Evolutionary conservation across 192 early-diverging fungal species (phyloP), one percentile per base, ranked within the genome.

Genomic region (Linnemannia elongata): DNA sequence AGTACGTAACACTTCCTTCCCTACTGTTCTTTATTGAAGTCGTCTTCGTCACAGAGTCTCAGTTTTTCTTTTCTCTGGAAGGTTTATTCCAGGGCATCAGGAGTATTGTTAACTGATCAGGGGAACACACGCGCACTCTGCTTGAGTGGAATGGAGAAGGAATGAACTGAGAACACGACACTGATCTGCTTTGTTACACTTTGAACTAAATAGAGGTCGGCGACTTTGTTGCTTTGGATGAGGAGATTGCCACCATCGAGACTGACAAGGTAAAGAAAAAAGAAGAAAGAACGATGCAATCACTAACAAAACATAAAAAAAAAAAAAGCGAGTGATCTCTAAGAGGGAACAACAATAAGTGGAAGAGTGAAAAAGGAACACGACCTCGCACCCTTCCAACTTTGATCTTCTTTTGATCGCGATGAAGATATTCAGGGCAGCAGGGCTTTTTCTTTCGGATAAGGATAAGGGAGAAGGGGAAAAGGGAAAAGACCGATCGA

Each of bases 181-280:
- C 72, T 66, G 79, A 80, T 66, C 35, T 17, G 47, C 36, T 15
- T 24, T 68, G 13, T 36, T 54, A 71, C 20, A 22, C 52, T 42
- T 55, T 72, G 70, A 49, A 24, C 33, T 6, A 85, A 85, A 52
- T 89, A 97, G 95, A 98, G 92, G 94, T 98, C 54, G 99, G 99
- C 84, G 98, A 99, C 77, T 98, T 93, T 89, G 95, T 99, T 80
- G 92, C 93, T 78, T 92, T 96, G 80, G 99, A 99, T 81, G 99
- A 99, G 83, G 96, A 96, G 85, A 93, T 99, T 44, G 97, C 97
- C 27, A 98, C 97, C 47, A 99, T 99, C 71, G 99, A 99, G 88
- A 99, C 99, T 47, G 99, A 99, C 93, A 99, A 99, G 94, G 94
- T 96, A 88, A 74, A 72, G 52, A 69, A 20, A 69, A 20, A 13